Conservation (phyloP, 768 basidiomycete species). For the Tulasnella sp. region DNA sequence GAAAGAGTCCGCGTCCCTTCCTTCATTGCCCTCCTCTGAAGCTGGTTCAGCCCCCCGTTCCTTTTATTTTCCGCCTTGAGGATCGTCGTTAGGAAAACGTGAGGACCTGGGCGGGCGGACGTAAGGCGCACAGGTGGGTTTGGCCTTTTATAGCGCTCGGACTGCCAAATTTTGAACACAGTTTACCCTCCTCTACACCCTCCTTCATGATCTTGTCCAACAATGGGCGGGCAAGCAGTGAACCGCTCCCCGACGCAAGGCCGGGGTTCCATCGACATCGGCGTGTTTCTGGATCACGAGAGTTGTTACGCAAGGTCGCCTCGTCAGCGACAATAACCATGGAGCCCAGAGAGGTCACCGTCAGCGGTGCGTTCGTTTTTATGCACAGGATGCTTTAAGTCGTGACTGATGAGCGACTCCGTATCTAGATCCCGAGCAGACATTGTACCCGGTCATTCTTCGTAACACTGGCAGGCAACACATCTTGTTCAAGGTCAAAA, state of each 20-base stretch:
- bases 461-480: not conserved
- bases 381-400: not conserved
- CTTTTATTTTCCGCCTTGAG: slow-evolving; percentile 11
- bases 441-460: not conserved
- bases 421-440: slow-evolving; percentile 1
- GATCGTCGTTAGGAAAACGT: slow-evolving; percentile 5
- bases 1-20: not conserved
- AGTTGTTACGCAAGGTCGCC: not conserved
- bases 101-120: slow-evolving; percentile 7
- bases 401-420: not conserved
- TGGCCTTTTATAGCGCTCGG: not conserved
- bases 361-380: not conserved
- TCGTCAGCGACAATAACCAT: not conserved
- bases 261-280: not conserved
- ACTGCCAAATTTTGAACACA: not conserved
- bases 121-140: slow-evolving; percentile 8
- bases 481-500: slow-evolving; percentile 1
- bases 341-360: not conserved
- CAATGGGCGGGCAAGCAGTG: not conserved
- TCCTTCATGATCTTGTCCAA: not conserved
- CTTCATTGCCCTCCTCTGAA: not conserved
- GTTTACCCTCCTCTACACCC: not conserved
- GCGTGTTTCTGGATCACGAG: not conserved
- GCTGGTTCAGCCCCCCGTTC: not conserved
- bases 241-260: not conserved